A percentile compares a stretch with the other conserved stretches of the same genome.
Conservation (phyloP, 2,329 filamentous ascomycete genomes). For the Cadophora gregata region DNA sequence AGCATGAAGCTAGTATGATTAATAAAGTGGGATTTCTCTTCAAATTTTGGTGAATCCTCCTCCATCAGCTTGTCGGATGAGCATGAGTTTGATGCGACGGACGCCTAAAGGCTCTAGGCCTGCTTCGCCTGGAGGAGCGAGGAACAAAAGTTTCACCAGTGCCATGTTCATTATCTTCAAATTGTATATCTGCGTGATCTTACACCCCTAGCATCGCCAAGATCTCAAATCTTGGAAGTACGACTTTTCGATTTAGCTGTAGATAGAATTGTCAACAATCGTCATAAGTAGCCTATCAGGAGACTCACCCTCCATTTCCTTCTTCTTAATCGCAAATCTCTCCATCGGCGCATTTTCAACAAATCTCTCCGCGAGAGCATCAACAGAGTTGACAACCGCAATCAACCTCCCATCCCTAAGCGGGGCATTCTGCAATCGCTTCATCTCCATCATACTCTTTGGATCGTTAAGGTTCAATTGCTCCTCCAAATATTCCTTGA, state of each 20-base stretch:
- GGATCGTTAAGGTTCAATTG: constrained; percentile 54
- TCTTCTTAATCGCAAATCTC: constrained; percentile 51
- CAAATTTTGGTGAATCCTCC: background rate
- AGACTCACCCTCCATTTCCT: constrained; percentile 40
- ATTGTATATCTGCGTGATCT: background rate
- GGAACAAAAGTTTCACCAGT: no score
- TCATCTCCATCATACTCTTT: constrained; percentile 58
- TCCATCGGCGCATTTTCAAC: constrained; percentile 53
- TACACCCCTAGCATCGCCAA: background rate
- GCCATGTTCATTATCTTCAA: background rate
- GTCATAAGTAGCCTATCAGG: background rate
- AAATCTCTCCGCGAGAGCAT: constrained; percentile 55
- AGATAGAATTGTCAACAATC: background rate
- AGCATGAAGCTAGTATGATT: background rate
- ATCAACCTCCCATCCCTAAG: constrained; percentile 52
- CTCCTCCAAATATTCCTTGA: constrained; percentile 50
- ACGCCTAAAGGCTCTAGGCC: no score
- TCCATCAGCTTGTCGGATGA: background rate
- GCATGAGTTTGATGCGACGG: no score
- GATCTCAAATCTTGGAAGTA: constrained; percentile 34
- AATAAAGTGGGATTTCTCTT: no score
- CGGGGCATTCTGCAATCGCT: constrained; percentile 54
- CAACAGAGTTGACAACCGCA: constrained; percentile 53
- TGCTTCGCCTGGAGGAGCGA: no score
- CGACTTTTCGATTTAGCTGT: constrained; percentile 36